These are phyloP conservation scores for Fusarium succisae DNA, from an alignment of 2,329 filamentous ascomycete genomes.

Conservation along the genomic window DNA sequence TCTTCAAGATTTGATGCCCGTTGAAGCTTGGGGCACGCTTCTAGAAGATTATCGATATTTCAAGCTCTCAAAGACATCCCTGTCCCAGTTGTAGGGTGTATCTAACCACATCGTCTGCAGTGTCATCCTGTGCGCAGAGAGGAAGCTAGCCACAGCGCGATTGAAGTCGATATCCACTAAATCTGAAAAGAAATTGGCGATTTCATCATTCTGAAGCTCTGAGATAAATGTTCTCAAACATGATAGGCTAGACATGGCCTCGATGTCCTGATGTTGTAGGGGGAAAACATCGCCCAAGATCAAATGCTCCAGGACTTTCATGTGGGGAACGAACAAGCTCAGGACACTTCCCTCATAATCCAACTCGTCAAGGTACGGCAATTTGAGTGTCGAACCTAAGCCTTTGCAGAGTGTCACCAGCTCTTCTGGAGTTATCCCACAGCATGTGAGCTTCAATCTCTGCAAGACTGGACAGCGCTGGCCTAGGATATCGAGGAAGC, in stretches of 20 bases:
- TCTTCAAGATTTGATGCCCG: fast-evolving
- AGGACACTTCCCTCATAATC: not conserved
- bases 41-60: not conserved
- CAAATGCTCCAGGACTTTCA: not conserved
- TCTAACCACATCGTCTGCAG: not conserved
- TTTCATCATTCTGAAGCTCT: too few species aligned
- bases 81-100: fast-evolving
- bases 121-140: not conserved
- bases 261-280: not conserved
- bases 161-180: fast-evolving
- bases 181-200: too few species aligned
- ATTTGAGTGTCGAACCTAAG: not conserved
- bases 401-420: not conserved
- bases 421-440: fast-evolving
- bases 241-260: not conserved
- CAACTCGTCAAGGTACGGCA: too few species aligned
- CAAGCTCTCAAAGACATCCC: not conserved
- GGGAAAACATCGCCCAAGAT: not conserved
- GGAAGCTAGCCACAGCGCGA: not conserved
- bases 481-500: not conserved
- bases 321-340: fast-evolving
- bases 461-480: not conserved
- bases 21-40: constrained; percentile 5
- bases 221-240: not conserved
- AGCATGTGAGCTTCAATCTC: not conserved